Conservation (phyloP, 2,329 filamentous ascomycete genomes). For the Monosporascus sp. region DNA sequence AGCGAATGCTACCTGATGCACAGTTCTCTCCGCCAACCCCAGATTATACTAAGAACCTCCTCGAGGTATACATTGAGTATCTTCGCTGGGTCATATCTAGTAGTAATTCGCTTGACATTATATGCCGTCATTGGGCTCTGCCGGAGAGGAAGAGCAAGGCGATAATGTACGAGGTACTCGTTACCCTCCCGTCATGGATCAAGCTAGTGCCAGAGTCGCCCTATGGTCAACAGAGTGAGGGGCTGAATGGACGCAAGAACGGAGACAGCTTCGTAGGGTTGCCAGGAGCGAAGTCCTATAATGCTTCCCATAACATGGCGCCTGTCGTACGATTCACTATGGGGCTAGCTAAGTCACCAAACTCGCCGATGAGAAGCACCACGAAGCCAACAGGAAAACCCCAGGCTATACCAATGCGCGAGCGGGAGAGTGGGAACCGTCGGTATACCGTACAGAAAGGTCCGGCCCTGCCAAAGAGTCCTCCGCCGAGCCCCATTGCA, state of each 20-base stretch:
- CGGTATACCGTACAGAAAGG: too few relatives aligned
- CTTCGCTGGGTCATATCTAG: conserved; percentile 7
- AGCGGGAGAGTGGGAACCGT: too few relatives aligned
- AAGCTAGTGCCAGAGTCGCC: conserved; percentile 1
- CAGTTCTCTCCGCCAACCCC: background rate
- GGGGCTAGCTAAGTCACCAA: too few relatives aligned
- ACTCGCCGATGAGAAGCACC: too few relatives aligned
- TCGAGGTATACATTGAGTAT: conserved; percentile 13
- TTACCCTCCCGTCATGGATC: conserved; percentile 10
- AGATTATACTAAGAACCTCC: background rate
- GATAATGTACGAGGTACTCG: background rate
- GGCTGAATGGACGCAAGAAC: conserved; percentile 6
- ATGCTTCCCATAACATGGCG: conserved; percentile 1
- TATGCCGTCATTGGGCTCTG: conserved; percentile 18
- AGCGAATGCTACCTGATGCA: background rate
- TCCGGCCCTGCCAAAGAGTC: too few relatives aligned
- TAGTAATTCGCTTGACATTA: conserved; percentile 15
- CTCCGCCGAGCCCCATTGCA: too few relatives aligned
- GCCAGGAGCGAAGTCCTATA: conserved; percentile 1
- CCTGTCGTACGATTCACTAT: background rate
- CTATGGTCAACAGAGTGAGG: conserved; percentile 3
- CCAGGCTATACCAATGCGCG: too few relatives aligned
- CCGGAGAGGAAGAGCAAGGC: conserved; percentile 1
- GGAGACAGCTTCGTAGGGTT: conserved; percentile 9
- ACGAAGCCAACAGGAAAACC: too few relatives aligned